These are phyloP conservation scores for Scheffersomyces lignicola DNA, from an alignment of 1,139 yeast species.

Conservation along the genomic window DNA sequence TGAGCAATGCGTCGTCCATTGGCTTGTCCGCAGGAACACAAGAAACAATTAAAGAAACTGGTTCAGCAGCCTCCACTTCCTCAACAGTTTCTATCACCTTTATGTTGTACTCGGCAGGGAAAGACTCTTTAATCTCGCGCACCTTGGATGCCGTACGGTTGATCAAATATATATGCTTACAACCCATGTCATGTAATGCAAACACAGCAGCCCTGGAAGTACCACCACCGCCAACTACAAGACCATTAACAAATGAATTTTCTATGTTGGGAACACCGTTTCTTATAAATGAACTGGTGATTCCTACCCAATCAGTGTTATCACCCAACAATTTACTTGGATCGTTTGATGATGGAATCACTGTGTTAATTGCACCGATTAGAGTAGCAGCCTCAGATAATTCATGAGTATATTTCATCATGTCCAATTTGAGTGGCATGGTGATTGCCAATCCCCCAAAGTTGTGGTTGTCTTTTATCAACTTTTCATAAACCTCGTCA, in stretches of 20 bases:
- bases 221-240: slow-evolving; percentile 96
- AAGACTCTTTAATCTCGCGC: slow-evolving; percentile 53
- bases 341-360: slow-evolving; percentile 52
- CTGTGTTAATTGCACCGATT: slow-evolving; percentile 94
- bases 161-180: slow-evolving; percentile 69
- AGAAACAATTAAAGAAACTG: slow-evolving; percentile 68
- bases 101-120: slow-evolving; percentile 64
- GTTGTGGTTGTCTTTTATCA: slow-evolving; percentile 44
- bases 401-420: slow-evolving; percentile 63
- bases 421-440: slow-evolving; percentile 82
- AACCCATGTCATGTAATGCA: slow-evolving; percentile 81
- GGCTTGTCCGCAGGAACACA: slow-evolving; percentile 90
- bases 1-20: slow-evolving; percentile 53
- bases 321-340: slow-evolving; percentile 67
- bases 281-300: slow-evolving; percentile 62
- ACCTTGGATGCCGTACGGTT: slow-evolving; percentile 79
- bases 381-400: slow-evolving; percentile 69
- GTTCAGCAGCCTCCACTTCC: slow-evolving; percentile 38
- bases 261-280: slow-evolving; percentile 55
- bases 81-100: slow-evolving; percentile 54
- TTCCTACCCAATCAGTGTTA: slow-evolving; percentile 96
- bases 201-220: slow-evolving; percentile 94
- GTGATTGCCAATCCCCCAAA: slow-evolving; percentile 94
- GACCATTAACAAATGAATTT: slow-evolving; percentile 45
- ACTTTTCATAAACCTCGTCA: slow-evolving; percentile 42